A percentile compares a stretch with the other conserved stretches of the same genome.
These are phyloP conservation scores for Chaetomium globosum DNA, from an alignment of 2,329 filamentous ascomycete species.

Conservation along the genomic window DNA sequence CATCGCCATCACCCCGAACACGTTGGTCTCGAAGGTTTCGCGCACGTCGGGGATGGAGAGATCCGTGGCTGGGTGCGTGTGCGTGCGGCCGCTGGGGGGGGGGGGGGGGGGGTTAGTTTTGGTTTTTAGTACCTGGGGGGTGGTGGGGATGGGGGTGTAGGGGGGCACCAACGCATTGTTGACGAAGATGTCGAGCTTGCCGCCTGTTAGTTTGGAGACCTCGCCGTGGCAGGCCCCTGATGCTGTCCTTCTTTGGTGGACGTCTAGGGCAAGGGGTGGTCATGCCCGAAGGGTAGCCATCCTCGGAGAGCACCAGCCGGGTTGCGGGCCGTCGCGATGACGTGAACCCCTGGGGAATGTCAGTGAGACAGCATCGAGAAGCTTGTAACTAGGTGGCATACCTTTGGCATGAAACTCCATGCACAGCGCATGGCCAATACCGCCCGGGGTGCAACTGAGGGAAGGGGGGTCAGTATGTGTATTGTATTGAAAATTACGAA, in stretches of 20 bases:
- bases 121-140: too few species aligned
- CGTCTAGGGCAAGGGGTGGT: conserved; percentile 55
- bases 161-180: conserved; percentile 57
- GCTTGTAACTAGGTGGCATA: conserved; percentile 35
- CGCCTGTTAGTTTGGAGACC: conserved; percentile 53
- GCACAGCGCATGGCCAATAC: conserved; percentile 59
- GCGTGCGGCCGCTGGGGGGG: conserved; percentile 50
- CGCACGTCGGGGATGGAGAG: conserved; percentile 57
- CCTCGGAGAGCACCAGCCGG: conserved; percentile 50
- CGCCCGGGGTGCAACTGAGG: conserved; percentile 58
- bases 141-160: too few species aligned
- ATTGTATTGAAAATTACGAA: neutral
- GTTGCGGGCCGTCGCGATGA: conserved; percentile 60
- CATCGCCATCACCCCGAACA: conserved; percentile 61
- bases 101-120: neutral
- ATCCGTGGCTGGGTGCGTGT: conserved; percentile 56
- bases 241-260: conserved; percentile 55
- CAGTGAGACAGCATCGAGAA: neutral
- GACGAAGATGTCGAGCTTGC: conserved; percentile 59
- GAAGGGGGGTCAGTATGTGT: neutral
- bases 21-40: conserved; percentile 59
- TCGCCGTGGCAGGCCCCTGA: conserved; percentile 51
- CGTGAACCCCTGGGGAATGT: conserved; percentile 50
- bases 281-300: conserved; percentile 53
- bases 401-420: conserved; percentile 57